Evolutionary conservation across 2,329 filamentous ascomycete species (phyloP), one percentile per base, ranked within the genome.

Genomic region (Cordyceps militaris): DNA sequence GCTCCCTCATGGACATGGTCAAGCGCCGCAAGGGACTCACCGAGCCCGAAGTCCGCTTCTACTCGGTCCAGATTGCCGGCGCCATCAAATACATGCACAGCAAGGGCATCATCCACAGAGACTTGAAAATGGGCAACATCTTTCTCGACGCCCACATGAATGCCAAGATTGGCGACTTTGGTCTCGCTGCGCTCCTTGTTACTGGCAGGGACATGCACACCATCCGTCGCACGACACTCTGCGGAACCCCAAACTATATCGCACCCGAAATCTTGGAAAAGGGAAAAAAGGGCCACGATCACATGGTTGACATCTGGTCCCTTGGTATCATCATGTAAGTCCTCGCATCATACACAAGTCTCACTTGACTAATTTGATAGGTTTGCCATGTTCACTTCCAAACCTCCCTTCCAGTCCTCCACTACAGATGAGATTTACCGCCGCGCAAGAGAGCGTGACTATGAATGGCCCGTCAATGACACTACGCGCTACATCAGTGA

Each of bases 291-390:
- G 94, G 94, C 0, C 94, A 99, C 70, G 94, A 96, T 64, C 92
- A 97, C 69, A 96, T 95, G 78, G 94, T 99, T 3, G 94, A 99
- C 70, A 89, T 99, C 57, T 99, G 95, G 95, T 96, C 93, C 46
- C 80, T 99, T 68, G 94, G 95, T 21, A 94, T 99, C 64, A 99
- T 99, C 70, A 91, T 95, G 86, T 92, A 76, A 76, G 85, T 66
- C 28, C n/a, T 44, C 10, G 28, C 26, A 10, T 57, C 8, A 3
- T 48, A 16, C 36, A 38, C 4, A 38, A 28, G 11, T 10, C 24
- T 5, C 34, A 28, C 32, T 26, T 28, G 48, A 54, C 56, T 61
- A 46, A 55, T 19, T 55, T 10, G 2, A 10, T 64, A 91, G 88
- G 71, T 97, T 96, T 74, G 95, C 94, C 50, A 93, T 99, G 84